A percentile compares a stretch with the other conserved stretches of the same genome.
Conservation (phyloP, 345 rosid species). For the Geranium brycei region DNA sequence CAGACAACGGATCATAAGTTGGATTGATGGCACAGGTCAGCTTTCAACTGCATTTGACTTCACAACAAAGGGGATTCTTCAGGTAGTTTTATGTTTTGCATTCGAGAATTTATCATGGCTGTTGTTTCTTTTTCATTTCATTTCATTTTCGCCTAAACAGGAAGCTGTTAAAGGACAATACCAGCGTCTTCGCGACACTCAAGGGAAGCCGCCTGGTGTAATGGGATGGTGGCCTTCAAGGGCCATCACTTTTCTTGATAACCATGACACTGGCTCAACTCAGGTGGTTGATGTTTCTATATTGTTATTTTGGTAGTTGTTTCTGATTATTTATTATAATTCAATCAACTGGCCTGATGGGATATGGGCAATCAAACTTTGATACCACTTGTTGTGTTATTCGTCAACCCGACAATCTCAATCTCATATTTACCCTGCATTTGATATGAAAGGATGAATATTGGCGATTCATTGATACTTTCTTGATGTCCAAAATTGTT, state of each 20-base stretch:
- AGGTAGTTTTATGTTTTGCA: constrained; percentile 27
- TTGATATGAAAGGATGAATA: too few species aligned
- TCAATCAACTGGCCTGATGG: too few species aligned
- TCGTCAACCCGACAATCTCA: too few species aligned
- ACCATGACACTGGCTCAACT: constrained; percentile 91
- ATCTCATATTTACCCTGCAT: too few species aligned
- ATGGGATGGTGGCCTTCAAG: constrained; percentile 98
- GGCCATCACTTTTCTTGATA: constrained; percentile 77
- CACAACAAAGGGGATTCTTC: constrained; percentile 83
- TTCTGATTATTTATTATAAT: background rate
- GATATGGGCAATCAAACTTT: too few species aligned
- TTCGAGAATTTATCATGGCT: too few species aligned
- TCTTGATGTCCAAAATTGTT: too few species aligned
- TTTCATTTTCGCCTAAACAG: constrained; percentile 11
- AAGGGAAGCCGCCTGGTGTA: constrained; percentile 87
- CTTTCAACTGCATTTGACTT: constrained; percentile 81
- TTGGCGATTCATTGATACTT: too few species aligned
- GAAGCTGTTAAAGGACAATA: constrained; percentile 84
- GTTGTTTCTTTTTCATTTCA: too few species aligned
- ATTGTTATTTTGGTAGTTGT: background rate
- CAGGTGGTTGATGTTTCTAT: constrained; percentile 30
- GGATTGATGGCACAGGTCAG: constrained; percentile 74
- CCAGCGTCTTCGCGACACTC: constrained; percentile 68
- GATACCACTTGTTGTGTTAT: too few species aligned
- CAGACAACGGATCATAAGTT: constrained; percentile 65